These are phyloP conservation scores for Paralagenidium karlingii DNA, from an alignment of 352 stramenopile species.

Conservation along the genomic window DNA sequence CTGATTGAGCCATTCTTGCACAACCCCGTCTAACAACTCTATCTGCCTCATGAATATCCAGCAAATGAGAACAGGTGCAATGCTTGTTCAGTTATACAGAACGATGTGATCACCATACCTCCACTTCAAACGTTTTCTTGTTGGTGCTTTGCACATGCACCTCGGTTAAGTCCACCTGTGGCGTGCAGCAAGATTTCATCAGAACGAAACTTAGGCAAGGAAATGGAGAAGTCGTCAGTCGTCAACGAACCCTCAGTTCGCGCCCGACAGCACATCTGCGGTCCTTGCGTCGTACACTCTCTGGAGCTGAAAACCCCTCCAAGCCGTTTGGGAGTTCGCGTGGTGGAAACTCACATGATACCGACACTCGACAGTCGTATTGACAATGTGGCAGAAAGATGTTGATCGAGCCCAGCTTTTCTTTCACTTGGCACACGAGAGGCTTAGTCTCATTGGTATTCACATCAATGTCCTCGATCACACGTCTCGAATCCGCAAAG, in stretches of 20 bases:
- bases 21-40: slow-evolving; percentile 45
- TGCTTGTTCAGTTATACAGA: no score
- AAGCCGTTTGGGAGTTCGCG: slow-evolving; percentile 41
- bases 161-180: slow-evolving; percentile 72
- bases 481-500: slow-evolving; percentile 57
- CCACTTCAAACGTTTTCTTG: slow-evolving; percentile 45
- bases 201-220: neutral
- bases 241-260: slow-evolving; percentile 21
- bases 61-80: no score
- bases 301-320: slow-evolving; percentile 47
- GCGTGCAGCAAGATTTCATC: no score
- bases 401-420: slow-evolving; percentile 68
- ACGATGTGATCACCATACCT: no score
- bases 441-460: slow-evolving; percentile 29
- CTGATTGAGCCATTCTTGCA: slow-evolving; percentile 68
- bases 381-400: slow-evolving; percentile 79
- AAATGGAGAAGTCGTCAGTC: neutral
- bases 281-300: slow-evolving; percentile 63
- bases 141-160: slow-evolving; percentile 66
- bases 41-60: slow-evolving; percentile 60
- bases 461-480: slow-evolving; percentile 63
- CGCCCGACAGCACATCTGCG: slow-evolving; percentile 61
- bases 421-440: slow-evolving; percentile 62
- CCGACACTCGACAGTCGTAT: slow-evolving; percentile 75
- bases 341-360: slow-evolving; percentile 68